Evolutionary conservation across 768 basidiomycete genomes (phyloP).

Genomic region (Mycena galopus): DNA sequence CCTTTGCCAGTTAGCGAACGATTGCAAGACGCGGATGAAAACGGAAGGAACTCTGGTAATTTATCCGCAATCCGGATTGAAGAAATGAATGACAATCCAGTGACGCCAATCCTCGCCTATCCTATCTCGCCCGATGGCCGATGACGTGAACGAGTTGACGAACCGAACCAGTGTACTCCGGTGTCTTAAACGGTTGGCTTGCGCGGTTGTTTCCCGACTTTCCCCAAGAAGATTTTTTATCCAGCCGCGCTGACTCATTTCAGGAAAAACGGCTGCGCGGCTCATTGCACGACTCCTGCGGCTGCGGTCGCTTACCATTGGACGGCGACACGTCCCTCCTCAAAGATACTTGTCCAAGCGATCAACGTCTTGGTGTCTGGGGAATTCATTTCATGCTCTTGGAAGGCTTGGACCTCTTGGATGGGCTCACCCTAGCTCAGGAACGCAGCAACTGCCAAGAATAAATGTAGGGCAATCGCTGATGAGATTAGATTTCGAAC

Average conservation of each 20-base stretch:
- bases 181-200: neutral
- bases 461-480: neutral
- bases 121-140: neutral
- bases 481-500: neutral
- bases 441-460: neutral
- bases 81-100: neutral
- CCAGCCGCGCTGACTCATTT: neutral
- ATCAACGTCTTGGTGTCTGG: neutral
- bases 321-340: neutral
- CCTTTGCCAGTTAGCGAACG: no score
- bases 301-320: neutral
- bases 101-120: neutral
- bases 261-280: conserved; percentile 4
- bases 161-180: neutral
- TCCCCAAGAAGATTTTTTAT: neutral
- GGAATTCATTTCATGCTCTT: neutral
- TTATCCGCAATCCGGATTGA: neutral
- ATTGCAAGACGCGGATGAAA: no score
- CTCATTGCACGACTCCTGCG: neutral
- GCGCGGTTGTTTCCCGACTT: neutral
- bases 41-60: no score
- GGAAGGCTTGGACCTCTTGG: neutral
- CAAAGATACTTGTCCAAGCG: neutral
- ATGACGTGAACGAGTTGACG: neutral
- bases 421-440: neutral